Evolutionary conservation across 768 basidiomycete genomes (phyloP).

Genomic region (Suillus subaureus): DNA sequence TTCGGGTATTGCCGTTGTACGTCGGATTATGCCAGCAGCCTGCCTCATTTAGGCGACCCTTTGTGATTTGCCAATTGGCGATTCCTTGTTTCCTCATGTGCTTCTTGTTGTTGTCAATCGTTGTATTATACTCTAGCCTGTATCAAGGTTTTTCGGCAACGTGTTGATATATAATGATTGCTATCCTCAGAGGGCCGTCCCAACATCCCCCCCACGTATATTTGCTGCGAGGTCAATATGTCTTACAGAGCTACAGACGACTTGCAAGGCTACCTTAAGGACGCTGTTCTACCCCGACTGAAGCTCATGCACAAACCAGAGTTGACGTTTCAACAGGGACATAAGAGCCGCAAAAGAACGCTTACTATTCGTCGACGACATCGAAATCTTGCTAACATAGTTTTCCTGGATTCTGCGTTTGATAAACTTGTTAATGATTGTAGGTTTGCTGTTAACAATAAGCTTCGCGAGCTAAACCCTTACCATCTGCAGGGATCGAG

Average conservation of each 20-base stretch:
- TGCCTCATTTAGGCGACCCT: background rate
- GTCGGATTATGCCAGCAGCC: slow-evolving; percentile 15
- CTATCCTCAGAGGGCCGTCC: background rate
- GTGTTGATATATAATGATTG: slow-evolving; percentile 1
- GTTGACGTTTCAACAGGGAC: slow-evolving; percentile 24
- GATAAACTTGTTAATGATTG: slow-evolving; percentile 32
- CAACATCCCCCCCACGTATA: background rate
- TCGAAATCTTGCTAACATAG: slow-evolving; percentile 34
- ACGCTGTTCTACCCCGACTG: slow-evolving; percentile 34
- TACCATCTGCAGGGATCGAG: slow-evolving; percentile 26
- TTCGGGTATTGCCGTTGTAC: slow-evolving; percentile 28
- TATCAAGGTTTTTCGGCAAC: background rate
- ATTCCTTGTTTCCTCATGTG: background rate
- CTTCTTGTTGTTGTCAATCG: slow-evolving; percentile 1
- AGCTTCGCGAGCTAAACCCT: background rate
- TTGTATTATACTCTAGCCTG: background rate
- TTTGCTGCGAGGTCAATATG: slow-evolving; percentile 17
- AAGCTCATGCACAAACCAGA: slow-evolving; percentile 27
- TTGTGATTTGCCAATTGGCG: background rate
- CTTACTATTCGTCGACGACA: slow-evolving; percentile 35
- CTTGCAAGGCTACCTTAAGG: slow-evolving; percentile 36
- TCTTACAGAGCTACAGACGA: slow-evolving; percentile 34
- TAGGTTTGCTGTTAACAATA: slow-evolving; percentile 11
- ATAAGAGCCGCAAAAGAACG: slow-evolving; percentile 39
- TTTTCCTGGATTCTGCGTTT: slow-evolving; percentile 27